A percentile compares a stretch with the other conserved stretches of the same genome.
Conservation (phyloP, 2,329 filamentous ascomycete genomes). For the Parascedosporium putredinis region DNA sequence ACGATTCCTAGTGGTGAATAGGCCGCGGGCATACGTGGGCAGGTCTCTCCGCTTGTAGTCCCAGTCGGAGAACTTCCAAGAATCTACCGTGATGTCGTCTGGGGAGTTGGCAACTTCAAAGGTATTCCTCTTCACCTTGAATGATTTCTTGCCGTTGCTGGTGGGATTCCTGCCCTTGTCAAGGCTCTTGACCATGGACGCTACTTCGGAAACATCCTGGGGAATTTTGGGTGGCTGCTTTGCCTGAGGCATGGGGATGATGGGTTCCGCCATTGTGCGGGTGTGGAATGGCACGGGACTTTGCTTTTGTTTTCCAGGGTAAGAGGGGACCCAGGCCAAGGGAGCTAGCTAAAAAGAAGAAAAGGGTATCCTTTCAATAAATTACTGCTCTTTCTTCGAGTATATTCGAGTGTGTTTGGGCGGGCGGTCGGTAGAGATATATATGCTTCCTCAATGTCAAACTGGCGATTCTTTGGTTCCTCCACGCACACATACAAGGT, state of each 20-base stretch:
- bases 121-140: slow-evolving; percentile 70
- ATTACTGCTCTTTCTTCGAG: no score
- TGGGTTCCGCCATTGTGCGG: slow-evolving; percentile 6
- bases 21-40: slow-evolving; percentile 83
- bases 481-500: no score
- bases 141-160: slow-evolving; percentile 43
- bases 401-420: no score
- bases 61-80: slow-evolving; percentile 90
- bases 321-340: no score
- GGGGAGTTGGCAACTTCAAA: slow-evolving; percentile 57
- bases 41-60: slow-evolving; percentile 84
- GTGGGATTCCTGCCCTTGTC: slow-evolving; percentile 41
- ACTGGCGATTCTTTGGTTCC: no score
- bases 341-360: no score
- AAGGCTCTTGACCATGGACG: slow-evolving; percentile 53
- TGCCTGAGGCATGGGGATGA: slow-evolving; percentile 6
- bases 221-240: slow-evolving; percentile 47
- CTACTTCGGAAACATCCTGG: slow-evolving; percentile 61
- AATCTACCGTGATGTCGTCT: slow-evolving; percentile 62
- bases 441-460: no score
- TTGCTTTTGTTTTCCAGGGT: not conserved
- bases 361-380: no score
- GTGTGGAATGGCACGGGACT: no score
- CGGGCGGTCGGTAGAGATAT: no score
- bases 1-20: slow-evolving; percentile 73